Conservation (phyloP, 257 asterid species). For the Nyctanthes arbortristis region DNA sequence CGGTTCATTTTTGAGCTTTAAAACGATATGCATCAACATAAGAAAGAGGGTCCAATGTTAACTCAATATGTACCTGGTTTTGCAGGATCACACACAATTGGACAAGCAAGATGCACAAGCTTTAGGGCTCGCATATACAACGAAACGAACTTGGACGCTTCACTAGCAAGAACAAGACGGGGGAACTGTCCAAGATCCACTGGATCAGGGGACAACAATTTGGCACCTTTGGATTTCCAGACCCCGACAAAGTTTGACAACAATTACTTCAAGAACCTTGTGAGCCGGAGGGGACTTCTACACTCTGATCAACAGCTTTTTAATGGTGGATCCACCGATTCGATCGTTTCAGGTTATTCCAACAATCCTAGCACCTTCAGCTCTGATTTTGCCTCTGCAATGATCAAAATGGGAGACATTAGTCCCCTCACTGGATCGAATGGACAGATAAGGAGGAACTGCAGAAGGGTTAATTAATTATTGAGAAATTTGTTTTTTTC, state of each 20-base stretch:
- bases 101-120: slow-evolving; percentile 81
- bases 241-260: slow-evolving; percentile 69
- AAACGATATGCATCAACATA: no score
- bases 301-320: slow-evolving; percentile 86
- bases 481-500: no score
- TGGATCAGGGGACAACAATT: slow-evolving; percentile 77
- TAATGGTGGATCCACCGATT: slow-evolving; percentile 65
- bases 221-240: slow-evolving; percentile 76
- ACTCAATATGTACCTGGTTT: no score
- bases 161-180: slow-evolving; percentile 52
- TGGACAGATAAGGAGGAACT: slow-evolving; percentile 79
- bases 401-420: slow-evolving; percentile 84
- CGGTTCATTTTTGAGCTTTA: slow-evolving; percentile 36
- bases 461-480: slow-evolving; percentile 73
- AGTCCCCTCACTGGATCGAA: slow-evolving; percentile 71
- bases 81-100: slow-evolving; percentile 94
- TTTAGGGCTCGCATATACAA: slow-evolving; percentile 81
- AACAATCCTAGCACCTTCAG: slow-evolving; percentile 33
- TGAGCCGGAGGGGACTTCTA: slow-evolving; percentile 65
- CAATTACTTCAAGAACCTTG: slow-evolving; percentile 61
- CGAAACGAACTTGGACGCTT: slow-evolving; percentile 57
- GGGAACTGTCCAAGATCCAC: slow-evolving; percentile 60
- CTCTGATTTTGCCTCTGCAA: slow-evolving; percentile 58
- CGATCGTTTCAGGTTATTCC: slow-evolving; percentile 50
- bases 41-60: no score